These are phyloP conservation scores for Scedosporium minutisporum DNA, from an alignment of 2,329 filamentous ascomycete genomes.

Conservation along the genomic window DNA sequence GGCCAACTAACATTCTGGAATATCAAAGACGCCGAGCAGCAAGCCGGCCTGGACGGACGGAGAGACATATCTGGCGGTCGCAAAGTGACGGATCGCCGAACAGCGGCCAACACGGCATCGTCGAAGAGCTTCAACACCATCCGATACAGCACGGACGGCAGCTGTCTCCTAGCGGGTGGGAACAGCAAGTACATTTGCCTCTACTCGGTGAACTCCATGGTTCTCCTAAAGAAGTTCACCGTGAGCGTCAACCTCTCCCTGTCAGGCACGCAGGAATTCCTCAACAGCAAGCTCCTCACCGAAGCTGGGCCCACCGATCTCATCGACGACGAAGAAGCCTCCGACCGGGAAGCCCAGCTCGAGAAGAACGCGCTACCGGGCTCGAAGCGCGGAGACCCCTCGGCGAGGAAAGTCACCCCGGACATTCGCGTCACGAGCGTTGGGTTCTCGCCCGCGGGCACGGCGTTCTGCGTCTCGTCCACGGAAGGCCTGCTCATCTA, in stretches of 20 bases:
- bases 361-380: slow-evolving; percentile 71
- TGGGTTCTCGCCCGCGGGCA: slow-evolving; percentile 79
- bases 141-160: slow-evolving; percentile 84
- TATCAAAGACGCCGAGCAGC: slow-evolving; percentile 76
- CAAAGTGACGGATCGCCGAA: slow-evolving; percentile 76
- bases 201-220: slow-evolving; percentile 89
- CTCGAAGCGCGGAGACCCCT: slow-evolving; percentile 78
- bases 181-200: slow-evolving; percentile 99
- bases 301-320: slow-evolving; percentile 78
- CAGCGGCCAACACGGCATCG: slow-evolving; percentile 80
- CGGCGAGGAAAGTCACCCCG: slow-evolving; percentile 62
- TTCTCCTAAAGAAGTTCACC: slow-evolving; percentile 87
- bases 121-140: slow-evolving; percentile 87
- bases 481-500: slow-evolving; percentile 93
- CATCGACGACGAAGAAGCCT: slow-evolving; percentile 74
- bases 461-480: slow-evolving; percentile 86
- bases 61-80: slow-evolving; percentile 89
- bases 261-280: slow-evolving; percentile 91
- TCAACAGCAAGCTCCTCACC: slow-evolving; percentile 85
- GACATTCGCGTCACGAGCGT: slow-evolving; percentile 80
- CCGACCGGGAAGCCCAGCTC: slow-evolving; percentile 75
- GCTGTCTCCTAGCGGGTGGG: slow-evolving; percentile 79
- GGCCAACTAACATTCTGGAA: slow-evolving; percentile 95
- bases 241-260: slow-evolving; percentile 93
- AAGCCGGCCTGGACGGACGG: slow-evolving; percentile 77